These are phyloP conservation scores for Gardenia jasminoides DNA, from an alignment of 257 asterid species.

Conservation along the genomic window DNA sequence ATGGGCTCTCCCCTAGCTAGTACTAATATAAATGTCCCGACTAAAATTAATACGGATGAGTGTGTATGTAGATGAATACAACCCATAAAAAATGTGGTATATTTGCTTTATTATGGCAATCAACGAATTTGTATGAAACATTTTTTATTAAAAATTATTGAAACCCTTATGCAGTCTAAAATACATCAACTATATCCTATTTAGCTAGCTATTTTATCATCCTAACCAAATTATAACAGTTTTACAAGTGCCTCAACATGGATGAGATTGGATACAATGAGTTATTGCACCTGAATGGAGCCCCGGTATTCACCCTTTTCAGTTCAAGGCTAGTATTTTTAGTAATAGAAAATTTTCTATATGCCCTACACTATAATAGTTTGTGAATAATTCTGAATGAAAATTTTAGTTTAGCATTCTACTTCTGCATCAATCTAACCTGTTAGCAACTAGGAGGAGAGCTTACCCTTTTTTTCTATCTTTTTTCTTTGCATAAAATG, in stretches of 20 bases:
- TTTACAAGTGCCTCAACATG: not conserved
- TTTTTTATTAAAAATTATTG: not conserved
- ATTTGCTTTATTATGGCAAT: not conserved
- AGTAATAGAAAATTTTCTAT: not conserved
- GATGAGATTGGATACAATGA: not conserved
- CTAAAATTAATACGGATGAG: not conserved
- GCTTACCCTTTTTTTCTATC: not conserved
- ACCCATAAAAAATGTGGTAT: not conserved
- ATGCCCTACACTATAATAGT: not conserved
- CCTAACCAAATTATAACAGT: not conserved
- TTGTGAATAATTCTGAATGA: not conserved
- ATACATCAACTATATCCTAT: not conserved
- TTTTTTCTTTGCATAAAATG: not conserved
- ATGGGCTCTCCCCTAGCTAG: too few relatives aligned
- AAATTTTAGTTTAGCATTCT: not conserved
- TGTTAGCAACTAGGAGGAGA: not conserved
- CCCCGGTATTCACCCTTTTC: too few relatives aligned
- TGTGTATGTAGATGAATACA: not conserved
- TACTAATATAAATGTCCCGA: not conserved
- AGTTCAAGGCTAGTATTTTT: not conserved
- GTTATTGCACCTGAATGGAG: not conserved
- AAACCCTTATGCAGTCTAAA: not conserved
- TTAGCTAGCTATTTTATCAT: too few relatives aligned
- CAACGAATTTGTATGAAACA: not conserved
- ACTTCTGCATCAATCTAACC: not conserved